phyloP scores from a whole-genome alignment of 768 basidiomycete species.

The Auricularia heimuer region DNA sequence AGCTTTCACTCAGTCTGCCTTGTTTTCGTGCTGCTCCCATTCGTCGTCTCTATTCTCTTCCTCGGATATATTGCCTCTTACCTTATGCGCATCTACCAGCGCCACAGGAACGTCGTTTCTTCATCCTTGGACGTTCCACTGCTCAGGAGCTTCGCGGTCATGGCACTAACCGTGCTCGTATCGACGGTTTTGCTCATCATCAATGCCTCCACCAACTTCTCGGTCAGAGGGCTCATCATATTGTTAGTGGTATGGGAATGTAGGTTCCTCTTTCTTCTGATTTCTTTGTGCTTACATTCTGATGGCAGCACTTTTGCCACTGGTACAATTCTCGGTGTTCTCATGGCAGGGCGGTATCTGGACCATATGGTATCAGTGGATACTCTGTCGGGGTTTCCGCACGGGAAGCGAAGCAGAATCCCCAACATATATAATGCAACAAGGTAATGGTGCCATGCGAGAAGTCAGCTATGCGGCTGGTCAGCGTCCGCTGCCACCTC shows the following conservation, averaged over 20 bases:
- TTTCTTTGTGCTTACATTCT: not conserved
- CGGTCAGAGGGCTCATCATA: not conserved
- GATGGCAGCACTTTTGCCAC: not conserved
- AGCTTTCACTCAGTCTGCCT: not conserved
- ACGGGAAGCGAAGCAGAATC: too few species aligned
- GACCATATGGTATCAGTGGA: too few species aligned
- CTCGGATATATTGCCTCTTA: not conserved
- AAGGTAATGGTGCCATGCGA: too few species aligned
- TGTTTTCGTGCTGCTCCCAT: not conserved
- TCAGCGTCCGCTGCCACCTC: too few species aligned
- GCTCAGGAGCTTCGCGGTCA: not conserved
- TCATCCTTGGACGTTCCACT: not conserved
- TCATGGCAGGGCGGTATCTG: not conserved
- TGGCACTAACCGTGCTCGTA: not conserved
- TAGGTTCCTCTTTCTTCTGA: not conserved
- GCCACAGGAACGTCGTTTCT: not conserved
- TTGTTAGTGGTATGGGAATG: not conserved
- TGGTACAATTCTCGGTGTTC: not conserved
- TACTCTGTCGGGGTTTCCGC: too few species aligned
- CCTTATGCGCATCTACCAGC: not conserved
- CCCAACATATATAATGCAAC: too few species aligned
- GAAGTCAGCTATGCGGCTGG: too few species aligned
- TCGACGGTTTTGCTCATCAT: not conserved
- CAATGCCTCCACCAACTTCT: not conserved
- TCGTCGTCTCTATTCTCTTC: not conserved